Conservation (phyloP, 495 filamentous ascomycete genomes). For the Xylaria intraflava region DNA sequence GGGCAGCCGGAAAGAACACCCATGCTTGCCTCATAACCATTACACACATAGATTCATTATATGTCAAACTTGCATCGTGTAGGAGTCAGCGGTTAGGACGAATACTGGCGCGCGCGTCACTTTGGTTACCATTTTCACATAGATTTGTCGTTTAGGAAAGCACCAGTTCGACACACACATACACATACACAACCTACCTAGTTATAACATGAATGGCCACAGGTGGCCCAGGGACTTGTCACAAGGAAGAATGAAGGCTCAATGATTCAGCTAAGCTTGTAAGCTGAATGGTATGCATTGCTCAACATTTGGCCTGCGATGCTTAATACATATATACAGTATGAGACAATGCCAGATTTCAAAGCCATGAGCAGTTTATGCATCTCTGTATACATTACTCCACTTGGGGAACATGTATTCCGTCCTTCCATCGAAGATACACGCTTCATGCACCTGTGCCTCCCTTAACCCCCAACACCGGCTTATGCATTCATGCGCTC, state of each 20-base stretch:
- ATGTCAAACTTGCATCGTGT: background rate
- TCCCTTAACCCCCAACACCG: background rate
- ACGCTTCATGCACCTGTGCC: background rate
- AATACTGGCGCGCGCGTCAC: background rate
- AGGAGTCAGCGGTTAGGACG: background rate
- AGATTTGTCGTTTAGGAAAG: background rate
- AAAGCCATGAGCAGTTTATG: background rate
- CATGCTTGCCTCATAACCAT: slow-evolving; percentile 38
- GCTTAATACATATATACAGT: slow-evolving; percentile 3
- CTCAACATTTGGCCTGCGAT: background rate
- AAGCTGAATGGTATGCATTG: background rate
- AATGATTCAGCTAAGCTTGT: background rate
- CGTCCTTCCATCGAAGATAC: background rate
- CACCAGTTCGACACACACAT: background rate
- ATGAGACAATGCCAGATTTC: background rate
- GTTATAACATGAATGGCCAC: background rate
- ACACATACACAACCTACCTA: background rate
- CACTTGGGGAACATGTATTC: background rate
- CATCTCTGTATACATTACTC: background rate
- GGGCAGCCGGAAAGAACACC: slow-evolving; percentile 34
- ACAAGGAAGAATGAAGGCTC: background rate
- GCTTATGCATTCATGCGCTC: slow-evolving; percentile 1
- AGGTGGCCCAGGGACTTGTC: background rate
- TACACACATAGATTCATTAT: background rate
- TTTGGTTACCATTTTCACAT: slow-evolving; percentile 1